Base-by-base conservation (phyloP, 768 basidiomycete genomes). In the Phlegmacium glaucopus region DNA sequence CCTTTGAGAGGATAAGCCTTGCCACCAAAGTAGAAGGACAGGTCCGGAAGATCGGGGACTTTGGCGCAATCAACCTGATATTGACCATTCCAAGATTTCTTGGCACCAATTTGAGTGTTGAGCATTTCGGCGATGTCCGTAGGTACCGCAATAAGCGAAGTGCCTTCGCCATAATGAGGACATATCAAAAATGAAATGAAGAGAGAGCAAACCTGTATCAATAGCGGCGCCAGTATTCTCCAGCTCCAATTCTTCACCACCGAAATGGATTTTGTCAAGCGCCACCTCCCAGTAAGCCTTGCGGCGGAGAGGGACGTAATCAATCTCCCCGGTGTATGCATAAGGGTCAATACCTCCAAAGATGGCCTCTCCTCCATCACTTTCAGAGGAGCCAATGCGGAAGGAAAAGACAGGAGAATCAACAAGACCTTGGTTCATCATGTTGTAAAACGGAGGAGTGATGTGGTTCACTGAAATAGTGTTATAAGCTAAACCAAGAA, bases 231-330 rank as follows among this genome's bases (percentile, higher is more conserved):
- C 94, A 46, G 96, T 95, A 72, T 84, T 87, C 55, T 95, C 91
- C 11, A 98, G 78, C 54, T 97, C 92, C 38, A 98, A 78, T 34
- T 74, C 79, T 39, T 98, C 95, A 37, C 84, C 75, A 40, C 94
- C 96, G 47, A 99, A 94, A 4, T 71, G 58, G 51, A 99, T 75
- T 64, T 85, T 84, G 70, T 90, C 77, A 22, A 99, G 85, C 64
- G 96, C 93, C 39, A 98, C 92, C 69, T 98, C 95, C 94, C 94
- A 96, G 71, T 96, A 98, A 4, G 92, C 96, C 77, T 90, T 93
- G 58, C 92, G 82, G 58, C 94, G 85, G 44, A 99, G 76, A 42
- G 96, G 95, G 26, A 87, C 92, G 59, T 98, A 98, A 17, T 66
- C 60, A 50, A 99, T 77, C 61, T 83, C 72, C 64, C 96, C 96